Evolutionary conservation across 148 eudicot species (phyloP).

Genomic region (Amaranthus cruentus): DNA sequence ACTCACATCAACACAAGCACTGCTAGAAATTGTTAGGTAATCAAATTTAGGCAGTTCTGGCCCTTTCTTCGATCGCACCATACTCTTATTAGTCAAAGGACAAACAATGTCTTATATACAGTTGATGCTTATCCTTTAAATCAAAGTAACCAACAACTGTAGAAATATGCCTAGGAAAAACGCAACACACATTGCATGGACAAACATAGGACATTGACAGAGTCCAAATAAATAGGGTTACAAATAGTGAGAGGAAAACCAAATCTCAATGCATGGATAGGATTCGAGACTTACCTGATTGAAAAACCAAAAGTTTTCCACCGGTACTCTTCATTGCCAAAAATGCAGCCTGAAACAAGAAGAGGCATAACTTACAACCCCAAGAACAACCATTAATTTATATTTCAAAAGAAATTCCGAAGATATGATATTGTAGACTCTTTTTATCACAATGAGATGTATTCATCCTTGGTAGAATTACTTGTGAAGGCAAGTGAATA

Average conservation of each 20-base stretch:
- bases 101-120: background rate
- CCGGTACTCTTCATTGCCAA: slow-evolving; percentile 94
- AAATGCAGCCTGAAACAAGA: slow-evolving; percentile 72
- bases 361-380: background rate
- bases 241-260: background rate
- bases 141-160: background rate
- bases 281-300: slow-evolving; percentile 56
- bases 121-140: background rate
- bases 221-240: background rate
- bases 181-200: background rate
- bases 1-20: background rate
- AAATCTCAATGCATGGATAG: background rate
- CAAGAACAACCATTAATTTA: background rate
- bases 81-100: background rate
- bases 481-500: background rate
- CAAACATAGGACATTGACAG: background rate
- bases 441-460: background rate
- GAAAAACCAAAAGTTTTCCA: slow-evolving; percentile 93
- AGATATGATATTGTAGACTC: background rate
- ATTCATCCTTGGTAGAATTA: background rate
- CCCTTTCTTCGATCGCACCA: background rate
- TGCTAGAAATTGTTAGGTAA: background rate
- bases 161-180: background rate
- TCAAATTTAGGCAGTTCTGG: slow-evolving; percentile 6
- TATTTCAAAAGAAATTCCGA: too few relatives aligned